Percentiles rank a stretch among this genome's conserved stretches.
These are phyloP conservation scores for Scutellaria baicalensis DNA, from an alignment of 257 asterid species.

Conservation along the genomic window DNA sequence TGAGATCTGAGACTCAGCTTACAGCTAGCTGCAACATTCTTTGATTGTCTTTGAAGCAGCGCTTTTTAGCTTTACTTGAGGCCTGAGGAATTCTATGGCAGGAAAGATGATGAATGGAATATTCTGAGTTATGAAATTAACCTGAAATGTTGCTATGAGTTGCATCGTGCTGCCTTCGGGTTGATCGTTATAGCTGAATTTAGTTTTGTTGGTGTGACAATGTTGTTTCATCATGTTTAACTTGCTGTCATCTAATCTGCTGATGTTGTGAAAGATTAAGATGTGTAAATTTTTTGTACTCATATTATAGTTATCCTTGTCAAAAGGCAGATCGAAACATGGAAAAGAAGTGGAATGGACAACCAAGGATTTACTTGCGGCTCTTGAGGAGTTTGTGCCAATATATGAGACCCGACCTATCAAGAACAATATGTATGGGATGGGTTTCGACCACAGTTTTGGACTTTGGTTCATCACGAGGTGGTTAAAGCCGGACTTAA, in stretches of 20 bases:
- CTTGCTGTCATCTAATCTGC: not conserved
- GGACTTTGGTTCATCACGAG: slow-evolving; percentile 93
- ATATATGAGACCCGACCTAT: slow-evolving; percentile 88
- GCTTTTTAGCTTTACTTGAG: not conserved
- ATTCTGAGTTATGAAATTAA: not conserved
- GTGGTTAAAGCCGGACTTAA: slow-evolving; percentile 83
- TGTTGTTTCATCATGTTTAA: not conserved
- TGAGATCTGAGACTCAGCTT: slow-evolving; percentile 14
- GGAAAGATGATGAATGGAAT: not conserved
- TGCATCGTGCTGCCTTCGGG: not conserved
- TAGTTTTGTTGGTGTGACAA: not conserved
- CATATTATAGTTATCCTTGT: slow-evolving; percentile 60
- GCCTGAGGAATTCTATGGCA: slow-evolving; percentile 1
- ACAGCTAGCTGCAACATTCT: slow-evolving; percentile 4
- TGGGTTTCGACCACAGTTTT: slow-evolving; percentile 98
- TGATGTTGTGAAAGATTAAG: not conserved
- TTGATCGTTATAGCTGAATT: not conserved
- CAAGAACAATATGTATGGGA: slow-evolving; percentile 85
- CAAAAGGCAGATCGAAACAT: slow-evolving; percentile 99
- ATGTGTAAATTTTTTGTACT: slow-evolving; percentile 17
- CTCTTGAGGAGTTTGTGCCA: slow-evolving; percentile 87
- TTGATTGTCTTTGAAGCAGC: slow-evolving; percentile 5
- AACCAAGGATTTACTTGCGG: slow-evolving; percentile 68
- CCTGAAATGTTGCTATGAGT: not conserved
- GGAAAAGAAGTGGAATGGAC: slow-evolving; percentile 95